These are phyloP conservation scores for Rubia tinctorum DNA, from an alignment of 305 asterid species.

Conservation along the genomic window DNA sequence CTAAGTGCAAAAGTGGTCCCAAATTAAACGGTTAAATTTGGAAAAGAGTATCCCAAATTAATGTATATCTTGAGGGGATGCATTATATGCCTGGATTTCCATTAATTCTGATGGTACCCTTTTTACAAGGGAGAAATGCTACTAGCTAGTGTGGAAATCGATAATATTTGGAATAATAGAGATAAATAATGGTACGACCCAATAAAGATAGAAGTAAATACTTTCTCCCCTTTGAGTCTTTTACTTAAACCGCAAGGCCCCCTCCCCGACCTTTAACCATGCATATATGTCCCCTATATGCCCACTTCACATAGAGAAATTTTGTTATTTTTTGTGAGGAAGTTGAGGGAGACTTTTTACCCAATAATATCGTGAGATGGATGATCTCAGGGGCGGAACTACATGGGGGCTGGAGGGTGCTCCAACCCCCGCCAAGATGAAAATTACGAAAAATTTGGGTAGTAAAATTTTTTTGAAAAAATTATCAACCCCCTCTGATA, in stretches of 20 bases:
- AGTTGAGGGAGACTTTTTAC: no score
- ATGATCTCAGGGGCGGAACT: no score
- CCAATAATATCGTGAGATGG: no score
- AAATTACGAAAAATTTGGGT: no score
- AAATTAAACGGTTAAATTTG: not conserved
- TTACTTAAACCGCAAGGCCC: slow-evolving; percentile 22
- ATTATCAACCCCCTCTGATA: no score
- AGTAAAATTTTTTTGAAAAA: no score
- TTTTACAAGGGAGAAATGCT: not conserved
- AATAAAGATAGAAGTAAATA: not conserved
- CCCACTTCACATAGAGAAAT: not conserved
- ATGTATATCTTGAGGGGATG: no score
- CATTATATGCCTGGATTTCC: slow-evolving; percentile 10
- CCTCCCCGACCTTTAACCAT: slow-evolving; percentile 3
- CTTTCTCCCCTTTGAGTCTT: not conserved
- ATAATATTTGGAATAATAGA: not conserved
- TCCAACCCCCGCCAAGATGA: no score
- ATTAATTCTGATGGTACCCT: not conserved
- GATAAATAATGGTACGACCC: not conserved
- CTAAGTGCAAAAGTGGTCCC: slow-evolving; percentile 7
- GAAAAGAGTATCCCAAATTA: no score
- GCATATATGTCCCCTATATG: slow-evolving; percentile 6
- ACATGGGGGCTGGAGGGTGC: no score
- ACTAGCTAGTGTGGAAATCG: not conserved
- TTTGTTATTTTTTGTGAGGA: no score